Percentiles rank a stretch among this genome's conserved stretches.
These are phyloP conservation scores for Lumnitzera racemosa DNA, from an alignment of 345 rosid species.

Conservation along the genomic window DNA sequence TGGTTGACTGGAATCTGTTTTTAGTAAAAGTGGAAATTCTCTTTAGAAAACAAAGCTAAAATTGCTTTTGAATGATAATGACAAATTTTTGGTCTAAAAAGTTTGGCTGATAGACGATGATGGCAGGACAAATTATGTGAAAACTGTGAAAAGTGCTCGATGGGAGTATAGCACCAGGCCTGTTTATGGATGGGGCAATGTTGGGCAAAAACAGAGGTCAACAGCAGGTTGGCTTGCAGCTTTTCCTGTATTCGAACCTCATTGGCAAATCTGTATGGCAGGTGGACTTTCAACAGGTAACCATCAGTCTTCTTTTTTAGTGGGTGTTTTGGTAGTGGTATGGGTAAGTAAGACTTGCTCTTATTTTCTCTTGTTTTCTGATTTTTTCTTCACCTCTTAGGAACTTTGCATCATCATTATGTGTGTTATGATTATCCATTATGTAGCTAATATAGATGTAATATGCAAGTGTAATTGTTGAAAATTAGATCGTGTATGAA, in stretches of 20 bases:
- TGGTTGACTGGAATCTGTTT: background rate
- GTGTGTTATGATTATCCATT: too few species aligned
- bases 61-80: too few species aligned
- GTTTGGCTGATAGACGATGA: background rate
- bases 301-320: constrained; percentile 12
- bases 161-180: constrained; percentile 97
- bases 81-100: too few species aligned
- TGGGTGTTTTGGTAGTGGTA: background rate
- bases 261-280: constrained; percentile 99
- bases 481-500: background rate
- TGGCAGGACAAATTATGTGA: constrained; percentile 57
- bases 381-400: too few species aligned
- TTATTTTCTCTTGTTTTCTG: too few species aligned
- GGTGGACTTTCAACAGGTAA: constrained; percentile 95
- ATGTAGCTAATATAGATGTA: too few species aligned
- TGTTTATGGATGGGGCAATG: constrained; percentile 92
- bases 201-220: constrained; percentile 66
- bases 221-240: constrained; percentile 99
- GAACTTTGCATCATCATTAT: too few species aligned
- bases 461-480: background rate
- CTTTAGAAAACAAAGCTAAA: too few species aligned
- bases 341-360: background rate
- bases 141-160: constrained; percentile 72
- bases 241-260: constrained; percentile 96
- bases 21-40: background rate